Evolutionary conservation across 2,329 filamentous ascomycete species (phyloP).

Genomic region (Fusarium anthophilum): DNA sequence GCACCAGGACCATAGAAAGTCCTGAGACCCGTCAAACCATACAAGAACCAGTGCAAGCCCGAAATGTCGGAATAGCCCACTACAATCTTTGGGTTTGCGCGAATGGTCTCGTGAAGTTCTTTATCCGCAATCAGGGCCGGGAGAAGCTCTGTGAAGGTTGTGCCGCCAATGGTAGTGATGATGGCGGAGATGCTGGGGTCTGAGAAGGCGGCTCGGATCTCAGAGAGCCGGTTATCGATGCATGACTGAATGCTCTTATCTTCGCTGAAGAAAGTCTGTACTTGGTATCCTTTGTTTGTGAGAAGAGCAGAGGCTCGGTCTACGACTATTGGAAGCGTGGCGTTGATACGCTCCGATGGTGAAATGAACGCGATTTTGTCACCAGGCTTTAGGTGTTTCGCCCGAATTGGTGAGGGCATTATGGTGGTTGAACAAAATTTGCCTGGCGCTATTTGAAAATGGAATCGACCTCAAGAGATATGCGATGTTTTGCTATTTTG

Average conservation of each 20-base stretch:
- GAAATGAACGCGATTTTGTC: slow-evolving; percentile 53
- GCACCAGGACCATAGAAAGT: slow-evolving; percentile 56
- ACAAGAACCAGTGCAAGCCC: slow-evolving; percentile 54
- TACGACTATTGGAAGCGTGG: slow-evolving; percentile 42
- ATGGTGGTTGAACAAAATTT: not conserved
- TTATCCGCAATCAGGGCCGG: slow-evolving; percentile 50
- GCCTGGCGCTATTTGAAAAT: fast-evolving
- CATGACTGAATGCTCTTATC: slow-evolving; percentile 45
- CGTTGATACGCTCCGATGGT: slow-evolving; percentile 51
- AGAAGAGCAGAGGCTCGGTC: slow-evolving; percentile 46
- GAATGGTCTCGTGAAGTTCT: slow-evolving; percentile 47
- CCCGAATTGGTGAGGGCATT: slow-evolving; percentile 34
- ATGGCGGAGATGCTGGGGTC: slow-evolving; percentile 49
- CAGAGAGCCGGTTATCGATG: slow-evolving; percentile 49
- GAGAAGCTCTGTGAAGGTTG: slow-evolving; percentile 52
- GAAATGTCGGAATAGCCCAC: slow-evolving; percentile 56
- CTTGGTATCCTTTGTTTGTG: slow-evolving; percentile 45
- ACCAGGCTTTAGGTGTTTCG: slow-evolving; percentile 46
- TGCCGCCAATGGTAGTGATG: slow-evolving; percentile 53
- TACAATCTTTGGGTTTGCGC: slow-evolving; percentile 52
- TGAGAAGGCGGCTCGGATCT: slow-evolving; percentile 51
- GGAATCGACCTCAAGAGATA: fast-evolving
- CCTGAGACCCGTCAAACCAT: slow-evolving; percentile 50
- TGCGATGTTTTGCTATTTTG: too few relatives aligned
- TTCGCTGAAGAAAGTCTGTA: slow-evolving; percentile 46